phyloP scores from a whole-genome alignment of 257 asterid species.

The Solanum gracilifrons region DNA sequence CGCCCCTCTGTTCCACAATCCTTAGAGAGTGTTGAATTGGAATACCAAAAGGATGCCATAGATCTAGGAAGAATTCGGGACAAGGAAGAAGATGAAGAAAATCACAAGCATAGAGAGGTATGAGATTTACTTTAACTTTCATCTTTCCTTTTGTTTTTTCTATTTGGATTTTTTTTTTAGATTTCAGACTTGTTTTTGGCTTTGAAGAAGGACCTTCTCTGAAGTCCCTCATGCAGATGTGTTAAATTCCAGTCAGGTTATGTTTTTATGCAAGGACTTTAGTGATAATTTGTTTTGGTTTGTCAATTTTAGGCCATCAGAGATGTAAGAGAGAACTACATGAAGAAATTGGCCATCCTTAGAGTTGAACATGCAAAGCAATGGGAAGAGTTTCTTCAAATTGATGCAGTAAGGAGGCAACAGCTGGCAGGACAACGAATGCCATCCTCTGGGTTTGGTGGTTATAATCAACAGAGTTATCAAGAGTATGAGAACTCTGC shows the following conservation, averaged over 20 bases:
- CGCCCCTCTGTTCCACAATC: conserved; percentile 44
- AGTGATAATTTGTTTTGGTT: background rate
- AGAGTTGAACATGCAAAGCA: conserved; percentile 61
- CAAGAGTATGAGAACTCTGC: conserved; percentile 41
- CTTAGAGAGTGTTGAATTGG: conserved; percentile 71
- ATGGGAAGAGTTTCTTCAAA: conserved; percentile 81
- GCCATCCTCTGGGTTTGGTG: conserved; percentile 44
- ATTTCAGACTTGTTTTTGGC: background rate
- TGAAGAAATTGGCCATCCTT: conserved; percentile 45
- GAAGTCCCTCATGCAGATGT: background rate
- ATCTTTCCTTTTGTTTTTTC: background rate
- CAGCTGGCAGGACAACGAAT: conserved; percentile 32
- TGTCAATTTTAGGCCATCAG: conserved; percentile 46
- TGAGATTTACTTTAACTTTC: conserved; percentile 3
- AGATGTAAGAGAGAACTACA: conserved; percentile 58
- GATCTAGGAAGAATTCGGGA: conserved; percentile 85
- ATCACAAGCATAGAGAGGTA: conserved; percentile 87
- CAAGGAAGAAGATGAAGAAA: conserved; percentile 96
- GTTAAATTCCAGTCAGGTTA: background rate
- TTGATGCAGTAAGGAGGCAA: conserved; percentile 57
- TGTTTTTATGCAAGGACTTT: background rate
- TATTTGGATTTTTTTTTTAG: background rate
- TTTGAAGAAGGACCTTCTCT: background rate
- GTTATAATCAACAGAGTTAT: conserved; percentile 40
- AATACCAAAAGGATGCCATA: conserved; percentile 61